These are phyloP conservation scores for Heliosperma pusillum DNA, from an alignment of 148 eudicot genomes.

Conservation along the genomic window DNA sequence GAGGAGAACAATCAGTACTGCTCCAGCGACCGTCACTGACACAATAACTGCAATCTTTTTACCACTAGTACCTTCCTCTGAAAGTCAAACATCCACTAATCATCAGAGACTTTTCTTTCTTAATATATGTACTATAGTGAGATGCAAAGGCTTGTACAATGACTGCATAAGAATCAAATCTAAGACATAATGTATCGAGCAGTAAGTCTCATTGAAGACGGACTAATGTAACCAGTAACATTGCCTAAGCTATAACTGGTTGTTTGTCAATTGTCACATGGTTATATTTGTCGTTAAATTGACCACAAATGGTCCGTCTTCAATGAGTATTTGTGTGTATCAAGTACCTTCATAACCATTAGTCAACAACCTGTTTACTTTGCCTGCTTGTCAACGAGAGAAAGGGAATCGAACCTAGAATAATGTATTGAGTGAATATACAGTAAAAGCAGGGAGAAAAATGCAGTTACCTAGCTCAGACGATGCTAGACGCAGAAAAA, in stretches of 20 bases:
- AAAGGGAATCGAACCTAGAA: too few species aligned
- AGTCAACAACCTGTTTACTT: neutral
- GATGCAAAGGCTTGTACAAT: neutral
- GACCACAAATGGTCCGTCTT: too few species aligned
- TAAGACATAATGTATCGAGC: neutral
- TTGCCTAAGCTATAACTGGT: too few species aligned
- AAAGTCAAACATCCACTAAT: conserved; percentile 8
- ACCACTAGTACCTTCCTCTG: conserved; percentile 19
- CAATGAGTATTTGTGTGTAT: too few species aligned
- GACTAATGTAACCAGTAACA: too few species aligned
- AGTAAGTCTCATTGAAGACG: too few species aligned
- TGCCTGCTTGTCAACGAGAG: too few species aligned
- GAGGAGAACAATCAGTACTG: conserved; percentile 13
- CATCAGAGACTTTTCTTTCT: neutral
- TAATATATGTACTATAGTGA: neutral
- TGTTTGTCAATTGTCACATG: too few species aligned
- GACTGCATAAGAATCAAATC: too few species aligned
- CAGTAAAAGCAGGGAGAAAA: neutral
- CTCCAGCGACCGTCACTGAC: conserved; percentile 15
- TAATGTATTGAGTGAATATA: neutral
- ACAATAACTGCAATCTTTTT: conserved; percentile 22
- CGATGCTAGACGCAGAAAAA: conserved; percentile 44
- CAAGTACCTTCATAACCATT: conserved; percentile 4
- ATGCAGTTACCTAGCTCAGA: conserved; percentile 43
- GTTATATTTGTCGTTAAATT: too few species aligned